Evolutionary conservation across 2,329 filamentous ascomycete genomes (phyloP).

Genomic region (Hymenoscyphus linearis): DNA sequence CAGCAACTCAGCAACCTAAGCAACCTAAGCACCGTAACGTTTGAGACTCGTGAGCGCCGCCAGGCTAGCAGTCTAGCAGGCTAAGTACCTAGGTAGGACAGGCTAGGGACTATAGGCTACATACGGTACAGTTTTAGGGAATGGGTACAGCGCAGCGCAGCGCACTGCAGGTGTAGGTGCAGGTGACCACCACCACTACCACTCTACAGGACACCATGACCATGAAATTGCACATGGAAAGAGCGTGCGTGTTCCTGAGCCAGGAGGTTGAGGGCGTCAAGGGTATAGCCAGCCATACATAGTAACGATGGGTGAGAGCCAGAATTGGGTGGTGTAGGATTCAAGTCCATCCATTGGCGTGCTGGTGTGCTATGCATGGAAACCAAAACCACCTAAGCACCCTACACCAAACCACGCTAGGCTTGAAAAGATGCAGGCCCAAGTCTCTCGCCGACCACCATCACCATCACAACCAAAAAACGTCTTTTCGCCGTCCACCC

Average conservation of each 20-base stretch:
- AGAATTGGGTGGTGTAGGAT: background rate
- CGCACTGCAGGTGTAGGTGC: too few relatives aligned
- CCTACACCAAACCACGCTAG: background rate
- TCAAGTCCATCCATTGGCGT: background rate
- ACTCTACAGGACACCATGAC: too few relatives aligned
- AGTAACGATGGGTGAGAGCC: background rate
- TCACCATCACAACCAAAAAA: background rate
- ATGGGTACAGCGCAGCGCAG: background rate
- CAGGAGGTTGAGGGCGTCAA: background rate
- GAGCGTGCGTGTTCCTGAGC: background rate
- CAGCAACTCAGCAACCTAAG: too few relatives aligned
- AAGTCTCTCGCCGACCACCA: background rate
- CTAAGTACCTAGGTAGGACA: too few relatives aligned
- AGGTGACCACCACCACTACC: too few relatives aligned
- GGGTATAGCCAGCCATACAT: background rate
- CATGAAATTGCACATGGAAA: background rate
- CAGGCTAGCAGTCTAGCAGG: too few relatives aligned
- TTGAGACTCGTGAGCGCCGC: too few relatives aligned
- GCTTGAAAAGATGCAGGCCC: background rate
- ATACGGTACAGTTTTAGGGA: background rate
- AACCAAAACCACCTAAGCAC: background rate
- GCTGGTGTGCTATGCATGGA: slow-evolving; percentile 9
- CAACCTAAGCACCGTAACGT: too few relatives aligned
- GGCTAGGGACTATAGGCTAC: too few relatives aligned
- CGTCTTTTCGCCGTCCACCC: background rate